phyloP scores from a whole-genome alignment of 73 alveolate species.

The Tetrahymena malaccensis region DNA sequence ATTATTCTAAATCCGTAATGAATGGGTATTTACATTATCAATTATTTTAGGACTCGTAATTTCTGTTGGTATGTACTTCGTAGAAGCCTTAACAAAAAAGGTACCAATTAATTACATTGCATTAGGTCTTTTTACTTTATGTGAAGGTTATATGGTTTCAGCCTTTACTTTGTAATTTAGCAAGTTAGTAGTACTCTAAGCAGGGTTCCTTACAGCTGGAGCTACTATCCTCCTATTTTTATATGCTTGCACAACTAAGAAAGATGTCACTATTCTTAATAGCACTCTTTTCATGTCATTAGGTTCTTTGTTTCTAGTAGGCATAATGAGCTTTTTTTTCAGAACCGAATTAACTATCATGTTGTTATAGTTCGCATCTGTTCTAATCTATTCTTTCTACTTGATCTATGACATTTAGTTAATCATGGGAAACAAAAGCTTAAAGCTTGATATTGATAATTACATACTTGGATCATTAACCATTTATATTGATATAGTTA shows the following conservation, averaged over 20 bases:
- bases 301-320: background rate
- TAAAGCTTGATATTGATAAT: background rate
- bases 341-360: background rate
- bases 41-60: background rate
- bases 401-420: background rate
- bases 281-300: background rate
- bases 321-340: background rate
- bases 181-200: background rate
- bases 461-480: background rate
- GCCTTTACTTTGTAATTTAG: background rate
- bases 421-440: background rate
- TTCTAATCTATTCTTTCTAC: background rate
- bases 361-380: background rate
- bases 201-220: background rate
- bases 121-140: background rate
- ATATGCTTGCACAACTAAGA: background rate
- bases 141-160: background rate
- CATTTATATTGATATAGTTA: background rate
- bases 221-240: background rate
- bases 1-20: background rate
- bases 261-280: background rate
- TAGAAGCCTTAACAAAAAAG: background rate
- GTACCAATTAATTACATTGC: background rate
- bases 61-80: background rate
- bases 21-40: background rate